phyloP scores from a whole-genome alignment of 2,329 filamentous ascomycete species.

The Sporothrix globosa region DNA sequence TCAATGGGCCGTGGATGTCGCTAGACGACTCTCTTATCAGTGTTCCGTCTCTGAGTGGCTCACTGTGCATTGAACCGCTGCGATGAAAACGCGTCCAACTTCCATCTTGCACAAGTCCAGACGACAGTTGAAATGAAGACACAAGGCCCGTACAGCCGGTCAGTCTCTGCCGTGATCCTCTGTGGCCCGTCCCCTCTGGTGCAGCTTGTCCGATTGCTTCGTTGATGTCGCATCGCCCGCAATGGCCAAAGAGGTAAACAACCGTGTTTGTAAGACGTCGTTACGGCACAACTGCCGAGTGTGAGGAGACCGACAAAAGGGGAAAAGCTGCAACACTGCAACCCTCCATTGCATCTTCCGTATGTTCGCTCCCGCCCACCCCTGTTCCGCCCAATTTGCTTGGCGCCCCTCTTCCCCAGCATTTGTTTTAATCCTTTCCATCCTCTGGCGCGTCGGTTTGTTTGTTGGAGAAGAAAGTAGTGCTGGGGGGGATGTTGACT shows the following conservation, averaged over 20 bases:
- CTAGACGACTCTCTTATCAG: neutral
- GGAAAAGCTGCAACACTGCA: neutral
- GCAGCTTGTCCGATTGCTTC: neutral
- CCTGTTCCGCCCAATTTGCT: neutral
- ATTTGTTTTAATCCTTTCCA: neutral
- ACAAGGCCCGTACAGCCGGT: conserved; percentile 8
- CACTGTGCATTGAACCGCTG: neutral
- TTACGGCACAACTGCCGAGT: conserved; percentile 13
- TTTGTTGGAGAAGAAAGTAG: neutral
- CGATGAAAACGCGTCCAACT: too few species aligned
- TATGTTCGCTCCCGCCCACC: neutral
- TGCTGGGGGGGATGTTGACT: neutral
- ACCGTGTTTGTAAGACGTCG: neutral
- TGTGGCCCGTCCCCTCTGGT: neutral
- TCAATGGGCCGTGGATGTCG: neutral
- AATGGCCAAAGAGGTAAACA: neutral
- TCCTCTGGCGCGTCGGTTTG: neutral
- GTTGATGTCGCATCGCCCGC: neutral
- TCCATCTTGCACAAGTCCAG: too few species aligned
- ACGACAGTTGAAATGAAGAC: neutral
- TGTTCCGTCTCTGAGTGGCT: neutral
- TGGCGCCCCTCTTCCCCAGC: conserved; percentile 12
- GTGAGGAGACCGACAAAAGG: neutral
- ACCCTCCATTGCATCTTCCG: neutral
- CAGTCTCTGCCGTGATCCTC: neutral